Conservation (phyloP, 345 rosid genomes). For the Sapria himalayana region DNA sequence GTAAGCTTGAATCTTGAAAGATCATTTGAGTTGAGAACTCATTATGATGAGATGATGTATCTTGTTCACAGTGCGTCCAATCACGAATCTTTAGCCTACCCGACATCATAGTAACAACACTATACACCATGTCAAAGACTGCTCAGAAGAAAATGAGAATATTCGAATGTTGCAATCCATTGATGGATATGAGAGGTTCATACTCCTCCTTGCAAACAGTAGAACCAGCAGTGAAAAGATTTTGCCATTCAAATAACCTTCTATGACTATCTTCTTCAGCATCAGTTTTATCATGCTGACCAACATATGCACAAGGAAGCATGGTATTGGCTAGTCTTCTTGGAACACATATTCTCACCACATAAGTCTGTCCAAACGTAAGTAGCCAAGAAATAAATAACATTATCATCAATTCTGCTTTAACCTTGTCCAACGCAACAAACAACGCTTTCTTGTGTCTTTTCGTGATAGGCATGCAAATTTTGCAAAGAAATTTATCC, state of each 20-base stretch:
- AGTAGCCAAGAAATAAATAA: slow-evolving; percentile 82
- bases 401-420: slow-evolving; percentile 76
- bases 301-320: slow-evolving; percentile 38
- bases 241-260: slow-evolving; percentile 31
- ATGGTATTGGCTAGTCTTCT: slow-evolving; percentile 26
- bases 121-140: no score
- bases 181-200: no score
- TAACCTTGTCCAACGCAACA: slow-evolving; percentile 78
- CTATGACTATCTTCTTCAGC: slow-evolving; percentile 21
- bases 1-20: no score
- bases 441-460: slow-evolving; percentile 61
- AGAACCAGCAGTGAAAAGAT: slow-evolving; percentile 15
- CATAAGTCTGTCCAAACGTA: slow-evolving; percentile 47
- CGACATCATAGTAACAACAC: no score
- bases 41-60: no score
- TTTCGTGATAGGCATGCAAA: slow-evolving; percentile 42
- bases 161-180: no score
- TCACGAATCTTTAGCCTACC: no score
- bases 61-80: no score
- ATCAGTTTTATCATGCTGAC: background rate
- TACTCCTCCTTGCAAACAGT: slow-evolving; percentile 35
- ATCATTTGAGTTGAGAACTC: no score
- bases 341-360: slow-evolving; percentile 49
- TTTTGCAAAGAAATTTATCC: slow-evolving; percentile 55
- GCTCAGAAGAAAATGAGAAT: no score